Evolutionary conservation across 2,329 filamentous ascomycete genomes (phyloP), one percentile per base, ranked within the genome.

Genomic region (Akanthomyces uredinophilus): DNA sequence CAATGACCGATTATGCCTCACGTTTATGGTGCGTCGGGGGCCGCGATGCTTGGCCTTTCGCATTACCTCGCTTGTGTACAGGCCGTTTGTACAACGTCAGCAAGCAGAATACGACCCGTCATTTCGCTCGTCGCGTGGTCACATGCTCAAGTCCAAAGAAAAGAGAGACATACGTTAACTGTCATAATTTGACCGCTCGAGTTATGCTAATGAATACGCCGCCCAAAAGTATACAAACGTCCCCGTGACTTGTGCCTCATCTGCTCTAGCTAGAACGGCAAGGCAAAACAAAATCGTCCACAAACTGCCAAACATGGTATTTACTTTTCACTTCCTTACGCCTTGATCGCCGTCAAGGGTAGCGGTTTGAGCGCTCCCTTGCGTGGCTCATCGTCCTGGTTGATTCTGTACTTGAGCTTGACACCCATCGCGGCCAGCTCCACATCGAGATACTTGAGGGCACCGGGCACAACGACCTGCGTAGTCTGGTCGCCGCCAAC

Each of bases 381-480:
- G 55, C 82, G 78, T 61, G 82, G 79, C 68, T 80, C 83, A 68
- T 98, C 89, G 74, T 89, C 88, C 73, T 77, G 78, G 67, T 82
- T 80, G 47, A 86, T 75, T 61, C 78, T 78, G 69, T 96, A 98
- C 81, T 92, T 96, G 78, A 99, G 85, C 78, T 92, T 89, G 60
- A 99, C 88, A 59, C 95, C 95, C 95, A 99, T 99, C 61, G 92
- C 92, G 41, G 93, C 91, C 69, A 99, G 79, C 77, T 99, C 95
- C 22, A 96, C 93, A 77, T 99, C 95, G 67, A 99, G 78, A 79
- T 90, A 98, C 77, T 91, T 92, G 74, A 99, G 78, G 60, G 96
- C 95, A 66, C 93, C 94, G 0, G 95, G 95, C 18, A 99, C 91
- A 60, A 92, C 93, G 41, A 99, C 92, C 66, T 95, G 82, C 4